Base-by-base conservation (phyloP, 139 green algal species). In the Coelastrella sp. region DNA sequence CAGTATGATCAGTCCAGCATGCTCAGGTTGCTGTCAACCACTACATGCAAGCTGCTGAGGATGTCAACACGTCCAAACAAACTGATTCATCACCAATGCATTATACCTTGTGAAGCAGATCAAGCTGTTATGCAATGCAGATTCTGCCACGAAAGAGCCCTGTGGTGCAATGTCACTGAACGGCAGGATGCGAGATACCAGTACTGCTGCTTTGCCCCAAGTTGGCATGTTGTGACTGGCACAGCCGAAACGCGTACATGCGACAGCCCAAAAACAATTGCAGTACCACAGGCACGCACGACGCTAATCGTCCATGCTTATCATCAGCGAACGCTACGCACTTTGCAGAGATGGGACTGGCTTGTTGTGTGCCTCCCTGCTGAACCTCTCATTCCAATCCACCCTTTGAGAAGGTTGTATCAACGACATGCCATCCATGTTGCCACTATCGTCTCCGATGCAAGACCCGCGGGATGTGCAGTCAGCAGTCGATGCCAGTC, bases 311-410 rank as follows among this genome's bases (percentile, higher is more conserved):
- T 27, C 49, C 8, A 8, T 9, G 11, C 15, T 8, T 15, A 60
- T 12, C 10, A 11, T 7, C 8, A 15, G 7, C 6, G 10, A 63
- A 5, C 24, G 24, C 14, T 12, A 20, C 59, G 58, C 27, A 66
- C 82, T 59, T 74, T 86, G 81, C 20, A 87, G 63, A 12, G 82
- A 78, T 22, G 82, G 63, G 25, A 87, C 12, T 11, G n/a, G 82
- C 14, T 87, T 87, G 24, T 17, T 17, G 3, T 65, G 63, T 15
- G 82, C 82, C 35, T 87, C 82, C 6, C 6, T 65, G 63, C 82
- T 87, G 60, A 68, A 87, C 56, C 82, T 68, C 17, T 87, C 24
- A 68, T 87, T 70, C 82, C 82, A 87, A 19, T 79, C 82, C 58
- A 87, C 65, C 24, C 68, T 17, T 76, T 17, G n/a, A 70, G 6